Conservation (phyloP, 2,329 filamentous ascomycete species). For the Xylaria sp. region DNA sequence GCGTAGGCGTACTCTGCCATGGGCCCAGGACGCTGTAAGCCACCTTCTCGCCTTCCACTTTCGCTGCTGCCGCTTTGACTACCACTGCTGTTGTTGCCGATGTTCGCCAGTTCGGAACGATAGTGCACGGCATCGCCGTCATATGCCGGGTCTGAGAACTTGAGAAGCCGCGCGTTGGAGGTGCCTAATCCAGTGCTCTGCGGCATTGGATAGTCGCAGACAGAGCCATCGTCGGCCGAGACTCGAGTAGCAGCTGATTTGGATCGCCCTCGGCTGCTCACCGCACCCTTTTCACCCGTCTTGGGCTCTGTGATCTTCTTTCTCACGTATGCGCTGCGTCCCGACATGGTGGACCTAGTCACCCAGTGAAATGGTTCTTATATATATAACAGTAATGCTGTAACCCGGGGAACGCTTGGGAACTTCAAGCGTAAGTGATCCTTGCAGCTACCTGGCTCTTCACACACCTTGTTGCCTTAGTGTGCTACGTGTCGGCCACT, state of each 20-base stretch:
- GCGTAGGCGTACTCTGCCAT: conserved; percentile 59
- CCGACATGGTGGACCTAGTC: conserved; percentile 59
- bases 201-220: conserved; percentile 54
- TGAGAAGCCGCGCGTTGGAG: conserved; percentile 58
- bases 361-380: not conserved
- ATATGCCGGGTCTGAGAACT: conserved; percentile 56
- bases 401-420: not conserved
- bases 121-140: conserved; percentile 49
- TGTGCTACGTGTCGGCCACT: conserved; percentile 22
- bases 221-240: conserved; percentile 54
- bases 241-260: conserved; percentile 50
- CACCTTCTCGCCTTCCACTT: conserved; percentile 50
- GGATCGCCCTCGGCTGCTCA: conserved; percentile 48
- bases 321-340: conserved; percentile 67
- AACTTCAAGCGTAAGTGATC: not conserved
- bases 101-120: conserved; percentile 43
- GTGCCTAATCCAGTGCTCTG: conserved; percentile 57
- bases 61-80: conserved; percentile 56
- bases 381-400: not conserved
- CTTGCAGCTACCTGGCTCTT: conserved; percentile 13
- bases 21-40: conserved; percentile 45
- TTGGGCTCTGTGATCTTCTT: conserved; percentile 67
- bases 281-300: conserved; percentile 47
- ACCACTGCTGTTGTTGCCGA: conserved; percentile 49
- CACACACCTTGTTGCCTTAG: conserved; percentile 17